Evolutionary conservation across 306 rosid genomes (phyloP), one percentile per base, ranked within the genome.

Genomic region (Mucuna pruriens): DNA sequence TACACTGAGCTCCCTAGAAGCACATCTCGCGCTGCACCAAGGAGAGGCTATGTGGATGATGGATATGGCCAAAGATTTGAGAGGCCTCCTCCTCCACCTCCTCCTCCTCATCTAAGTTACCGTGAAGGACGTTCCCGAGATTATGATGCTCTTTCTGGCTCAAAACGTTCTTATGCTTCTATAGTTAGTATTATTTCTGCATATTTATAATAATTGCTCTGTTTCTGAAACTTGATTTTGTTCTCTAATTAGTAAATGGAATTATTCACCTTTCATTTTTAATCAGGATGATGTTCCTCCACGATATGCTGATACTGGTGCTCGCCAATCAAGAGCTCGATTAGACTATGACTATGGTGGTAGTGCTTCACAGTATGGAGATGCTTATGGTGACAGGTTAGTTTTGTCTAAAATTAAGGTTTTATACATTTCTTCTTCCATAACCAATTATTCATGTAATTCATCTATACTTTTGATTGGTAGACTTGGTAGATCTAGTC

Each of bases 11-110:
- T 84, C 46, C 96, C 94, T 7, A 85, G 99, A 80, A 93, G 89
- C 75, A 74, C 94, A 10, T 81, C 97, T 15, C 97, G 93, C 25
- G 71, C 88, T 51, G 84, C 84, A 17, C 84, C 90, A 1, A 93
- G 99, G 89, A 89, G 99, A 86, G 90, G 90, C 83, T 96, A 96
- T 78, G 92, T 87, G 61, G 98, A 96, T 78, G 99, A 94, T 60
- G 91, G 94, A 26, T 92, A 93, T 79, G 84, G 86, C 49, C 98
- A 88, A 73, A 87, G 97, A 85, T 93, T 85, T 88, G 98, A 93
- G 73, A 90, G 99, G 84, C 92, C 90, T 36, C 97, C 92, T 29
- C 94, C 94, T 85, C 91, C 93, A 6, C 88, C 94, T 11, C 92
- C 88, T 4, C 84, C 92, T 58, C 87, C 89, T 4, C 89, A 80